phyloP scores from a whole-genome alignment of 140 eudicot genomes.

The Anethum foeniculum region DNA sequence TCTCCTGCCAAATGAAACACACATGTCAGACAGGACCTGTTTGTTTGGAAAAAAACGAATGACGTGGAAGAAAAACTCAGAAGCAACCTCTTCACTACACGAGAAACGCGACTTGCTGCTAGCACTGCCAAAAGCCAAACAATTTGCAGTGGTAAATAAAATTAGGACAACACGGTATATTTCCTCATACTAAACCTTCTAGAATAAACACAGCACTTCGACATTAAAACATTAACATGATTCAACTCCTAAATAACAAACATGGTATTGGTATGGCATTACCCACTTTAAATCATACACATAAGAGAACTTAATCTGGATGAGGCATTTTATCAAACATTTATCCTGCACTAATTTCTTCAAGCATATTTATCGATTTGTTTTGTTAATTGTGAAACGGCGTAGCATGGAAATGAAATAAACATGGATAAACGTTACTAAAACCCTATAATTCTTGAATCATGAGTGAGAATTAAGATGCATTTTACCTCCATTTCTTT shows the following conservation, averaged over 20 bases:
- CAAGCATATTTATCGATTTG: too few relatives aligned
- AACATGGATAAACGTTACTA: too few relatives aligned
- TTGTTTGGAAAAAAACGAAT: too few relatives aligned
- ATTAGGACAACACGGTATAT: not conserved
- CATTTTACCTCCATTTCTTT: too few relatives aligned
- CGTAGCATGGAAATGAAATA: too few relatives aligned
- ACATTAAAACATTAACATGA: not conserved
- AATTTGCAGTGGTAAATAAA: not conserved
- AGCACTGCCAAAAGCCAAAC: not conserved
- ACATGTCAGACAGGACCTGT: not conserved
- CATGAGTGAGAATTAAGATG: too few relatives aligned
- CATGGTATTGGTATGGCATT: not conserved
- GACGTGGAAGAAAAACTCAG: not conserved
- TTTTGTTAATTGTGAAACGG: too few relatives aligned
- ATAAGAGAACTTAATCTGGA: not conserved
- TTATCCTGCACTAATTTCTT: not conserved
- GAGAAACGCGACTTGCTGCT: not conserved
- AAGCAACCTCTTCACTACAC: not conserved
- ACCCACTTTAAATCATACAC: not conserved
- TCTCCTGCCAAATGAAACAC: not conserved
- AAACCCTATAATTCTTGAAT: too few relatives aligned
- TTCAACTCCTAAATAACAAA: too few relatives aligned
- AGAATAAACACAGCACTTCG: not conserved
- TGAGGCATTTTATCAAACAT: not conserved
- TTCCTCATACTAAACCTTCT: not conserved